These are phyloP conservation scores for Xylaria curta DNA, from an alignment of 495 filamentous ascomycete genomes.

Conservation along the genomic window DNA sequence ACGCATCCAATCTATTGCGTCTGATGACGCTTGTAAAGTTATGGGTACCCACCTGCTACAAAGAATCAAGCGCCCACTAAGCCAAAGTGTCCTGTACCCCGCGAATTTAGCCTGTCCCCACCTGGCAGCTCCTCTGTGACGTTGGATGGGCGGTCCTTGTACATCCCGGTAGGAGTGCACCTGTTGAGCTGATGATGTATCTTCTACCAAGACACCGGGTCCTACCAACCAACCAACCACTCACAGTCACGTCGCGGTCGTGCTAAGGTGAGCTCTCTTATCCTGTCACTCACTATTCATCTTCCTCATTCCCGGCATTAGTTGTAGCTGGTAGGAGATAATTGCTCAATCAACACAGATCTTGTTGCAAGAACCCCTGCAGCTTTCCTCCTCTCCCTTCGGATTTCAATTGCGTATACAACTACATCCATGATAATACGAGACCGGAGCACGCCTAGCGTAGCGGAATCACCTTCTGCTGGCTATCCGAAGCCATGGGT, in stretches of 20 bases:
- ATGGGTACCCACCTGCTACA: background rate
- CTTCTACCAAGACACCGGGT: background rate
- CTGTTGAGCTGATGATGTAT: background rate
- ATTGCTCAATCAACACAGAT: background rate
- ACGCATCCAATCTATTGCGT: background rate
- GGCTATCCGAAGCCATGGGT: conserved; percentile 60
- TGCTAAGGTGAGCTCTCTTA: background rate
- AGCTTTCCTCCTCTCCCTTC: background rate
- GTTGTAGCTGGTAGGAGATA: background rate
- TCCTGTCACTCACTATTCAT: background rate
- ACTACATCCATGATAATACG: conserved; percentile 37
- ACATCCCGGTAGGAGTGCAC: background rate
- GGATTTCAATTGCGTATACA: conserved; percentile 8
- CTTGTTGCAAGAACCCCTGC: background rate
- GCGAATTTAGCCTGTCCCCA: conserved; percentile 13
- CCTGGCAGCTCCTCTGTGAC: conserved; percentile 10
- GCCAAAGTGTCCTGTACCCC: conserved; percentile 15
- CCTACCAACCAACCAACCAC: background rate
- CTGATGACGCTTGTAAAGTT: background rate
- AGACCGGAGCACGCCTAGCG: conserved; percentile 32
- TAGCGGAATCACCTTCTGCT: conserved; percentile 34
- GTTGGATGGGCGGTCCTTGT: background rate
- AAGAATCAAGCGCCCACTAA: too few species aligned
- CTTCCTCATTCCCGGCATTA: background rate
- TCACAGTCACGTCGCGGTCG: conserved; percentile 8